These are phyloP conservation scores for Suillus fuscotomentosus DNA, from an alignment of 768 basidiomycete genomes.

Conservation along the genomic window DNA sequence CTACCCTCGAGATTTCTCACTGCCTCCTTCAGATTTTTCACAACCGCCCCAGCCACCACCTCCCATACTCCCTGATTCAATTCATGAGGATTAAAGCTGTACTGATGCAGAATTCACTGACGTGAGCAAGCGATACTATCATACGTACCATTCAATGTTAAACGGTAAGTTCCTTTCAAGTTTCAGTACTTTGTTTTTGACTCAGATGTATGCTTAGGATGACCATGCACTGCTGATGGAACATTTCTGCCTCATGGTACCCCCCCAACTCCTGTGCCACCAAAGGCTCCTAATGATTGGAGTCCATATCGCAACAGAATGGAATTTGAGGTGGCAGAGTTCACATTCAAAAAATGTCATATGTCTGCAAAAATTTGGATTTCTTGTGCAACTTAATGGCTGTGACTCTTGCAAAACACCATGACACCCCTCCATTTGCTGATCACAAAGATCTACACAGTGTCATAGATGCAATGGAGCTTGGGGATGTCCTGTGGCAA, in stretches of 20 bases:
- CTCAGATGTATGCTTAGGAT: not conserved
- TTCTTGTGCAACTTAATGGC: not conserved
- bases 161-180: no score
- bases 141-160: not conserved
- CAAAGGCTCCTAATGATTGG: constrained; percentile 12
- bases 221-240: constrained; percentile 6
- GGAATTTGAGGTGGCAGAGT: constrained; percentile 23
- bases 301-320: constrained; percentile 14
- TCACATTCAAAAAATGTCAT: constrained; percentile 18
- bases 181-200: no score
- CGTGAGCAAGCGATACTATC: not conserved
- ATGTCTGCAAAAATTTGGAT: constrained; percentile 13
- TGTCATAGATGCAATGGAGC: constrained; percentile 4
- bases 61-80: not conserved
- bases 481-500: constrained; percentile 31
- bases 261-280: not conserved
- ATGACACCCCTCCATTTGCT: not conserved
- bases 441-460: not conserved
- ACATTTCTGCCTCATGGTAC: not conserved
- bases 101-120: not conserved
- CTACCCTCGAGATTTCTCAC: not conserved
- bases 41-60: not conserved
- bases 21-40: not conserved
- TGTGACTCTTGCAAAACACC: not conserved
- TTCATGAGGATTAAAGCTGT: not conserved